phyloP scores from a whole-genome alignment of 495 filamentous ascomycete species.

The Entonaema liquescens region DNA sequence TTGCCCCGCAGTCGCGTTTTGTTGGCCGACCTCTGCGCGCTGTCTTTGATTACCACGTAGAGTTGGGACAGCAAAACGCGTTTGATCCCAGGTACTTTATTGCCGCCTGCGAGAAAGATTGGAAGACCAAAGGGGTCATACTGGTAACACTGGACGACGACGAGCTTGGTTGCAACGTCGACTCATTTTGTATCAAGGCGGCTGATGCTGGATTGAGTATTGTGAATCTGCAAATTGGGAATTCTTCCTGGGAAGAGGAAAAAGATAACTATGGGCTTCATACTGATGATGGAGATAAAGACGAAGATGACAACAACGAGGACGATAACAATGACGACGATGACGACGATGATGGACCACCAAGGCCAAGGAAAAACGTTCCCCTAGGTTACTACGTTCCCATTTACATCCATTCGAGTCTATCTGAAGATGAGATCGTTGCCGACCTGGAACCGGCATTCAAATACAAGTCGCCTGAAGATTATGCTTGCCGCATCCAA shows the following conservation, averaged over 20 bases:
- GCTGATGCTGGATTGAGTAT: not conserved
- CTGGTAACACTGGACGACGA: not conserved
- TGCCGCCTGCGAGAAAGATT: not conserved
- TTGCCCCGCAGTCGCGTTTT: not conserved
- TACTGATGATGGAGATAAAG: not conserved
- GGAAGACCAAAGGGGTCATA: not conserved
- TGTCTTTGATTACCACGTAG: not conserved
- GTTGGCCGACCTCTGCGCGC: not conserved
- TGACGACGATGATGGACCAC: not conserved
- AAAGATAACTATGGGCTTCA: not conserved
- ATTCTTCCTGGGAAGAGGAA: not conserved
- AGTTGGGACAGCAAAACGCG: not conserved
- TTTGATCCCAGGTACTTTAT: not conserved
- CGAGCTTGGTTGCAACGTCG: not conserved
- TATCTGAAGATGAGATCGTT: not conserved
- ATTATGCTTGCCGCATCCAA: not conserved
- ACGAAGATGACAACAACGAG: not conserved
- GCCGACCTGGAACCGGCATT: not conserved
- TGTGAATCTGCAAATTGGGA: not conserved
- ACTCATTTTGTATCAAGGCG: not conserved
- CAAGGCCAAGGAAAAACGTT: not conserved
- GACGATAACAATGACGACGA: not conserved
- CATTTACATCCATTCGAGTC: not conserved
- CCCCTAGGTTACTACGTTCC: not conserved
- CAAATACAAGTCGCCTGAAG: not conserved